These are phyloP conservation scores for Penicillium paradoxum DNA, from an alignment of 495 filamentous ascomycete species.

Conservation along the genomic window DNA sequence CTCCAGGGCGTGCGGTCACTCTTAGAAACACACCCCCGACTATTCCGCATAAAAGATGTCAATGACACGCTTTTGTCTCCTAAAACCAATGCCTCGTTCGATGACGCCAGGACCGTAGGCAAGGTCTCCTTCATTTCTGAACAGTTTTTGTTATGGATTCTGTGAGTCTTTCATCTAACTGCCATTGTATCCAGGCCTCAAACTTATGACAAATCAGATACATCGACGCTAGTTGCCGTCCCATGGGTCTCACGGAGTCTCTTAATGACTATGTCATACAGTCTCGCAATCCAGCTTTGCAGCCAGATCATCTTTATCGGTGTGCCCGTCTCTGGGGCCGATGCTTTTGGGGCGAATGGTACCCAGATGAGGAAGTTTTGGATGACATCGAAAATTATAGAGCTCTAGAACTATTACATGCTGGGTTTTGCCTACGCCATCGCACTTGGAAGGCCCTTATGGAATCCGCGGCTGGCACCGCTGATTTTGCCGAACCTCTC, in stretches of 20 bases:
- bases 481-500: slow-evolving; percentile 28
- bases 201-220: slow-evolving; percentile 24
- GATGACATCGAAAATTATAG: slow-evolving; percentile 49
- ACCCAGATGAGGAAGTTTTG: slow-evolving; percentile 42
- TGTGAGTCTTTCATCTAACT: slow-evolving; percentile 20
- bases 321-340: slow-evolving; percentile 41
- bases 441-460: slow-evolving; percentile 37
- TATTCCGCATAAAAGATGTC: slow-evolving; percentile 34
- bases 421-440: slow-evolving; percentile 32
- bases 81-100: slow-evolving; percentile 7
- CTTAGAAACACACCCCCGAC: slow-evolving; percentile 34
- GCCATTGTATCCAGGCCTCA: not conserved
- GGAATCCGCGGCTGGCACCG: slow-evolving; percentile 24
- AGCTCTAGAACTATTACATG: slow-evolving; percentile 36
- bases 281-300: slow-evolving; percentile 33
- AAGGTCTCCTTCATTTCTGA: slow-evolving; percentile 38
- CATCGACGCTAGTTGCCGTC: slow-evolving; percentile 33
- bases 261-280: slow-evolving; percentile 35
- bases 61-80: slow-evolving; percentile 30
- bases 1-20: slow-evolving; percentile 39
- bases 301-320: slow-evolving; percentile 37
- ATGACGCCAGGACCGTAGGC: slow-evolving; percentile 11
- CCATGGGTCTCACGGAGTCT: slow-evolving; percentile 35
- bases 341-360: slow-evolving; percentile 42
- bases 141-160: slow-evolving; percentile 38